Base-by-base conservation (phyloP, 768 basidiomycete species). In the Cubamyces sp. region DNA sequence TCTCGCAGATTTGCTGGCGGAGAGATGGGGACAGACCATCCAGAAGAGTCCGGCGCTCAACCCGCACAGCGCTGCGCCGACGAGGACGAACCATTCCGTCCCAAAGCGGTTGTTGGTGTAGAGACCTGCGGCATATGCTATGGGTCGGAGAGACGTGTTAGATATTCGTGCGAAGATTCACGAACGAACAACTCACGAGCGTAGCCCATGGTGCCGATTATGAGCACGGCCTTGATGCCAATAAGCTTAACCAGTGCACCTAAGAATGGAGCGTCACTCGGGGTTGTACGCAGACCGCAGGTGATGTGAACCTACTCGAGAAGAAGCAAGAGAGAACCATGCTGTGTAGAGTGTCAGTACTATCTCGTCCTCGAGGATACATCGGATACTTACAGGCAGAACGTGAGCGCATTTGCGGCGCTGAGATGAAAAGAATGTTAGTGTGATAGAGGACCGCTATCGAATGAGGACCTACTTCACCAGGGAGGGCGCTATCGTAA, bases 61-160 rank as follows among this genome's bases (percentile, higher is more conserved):
- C 18, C 57, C 57, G 28, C 57, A 59, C n/a, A 59, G 49, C 2
- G 57, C 57, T 0, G 57, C 57, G 49, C 57, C 57, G 18, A 59
- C 49, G 14, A 59, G 57, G 18, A 59, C 57, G 11, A 59, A 41
- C 57, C 57, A 59, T 25, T 59, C 47, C 19, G 49, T 51, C 15
- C 57, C 57, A 49, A 43, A 59, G 25, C 57, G 57, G 42, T 59
- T 59, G 42, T 59, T 59, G 7, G 57, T 59, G 57, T 59, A 59
- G 30, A 59, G 41, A 14, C 57, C 57, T 4, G 57, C 57, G 26
- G 57, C 57, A 34, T 59, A 59, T 18, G 57, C 57, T 59, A 21
- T 39, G 2, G 25, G 1, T 34, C 3, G 11, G 5, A n/a, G 43
- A n/a, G 16, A 12, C 5, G 4, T 25, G 15, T 23, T 1, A 5